These are phyloP conservation scores for Wickerhamiella siamensis DNA, from an alignment of 805 yeast genomes.

Conservation along the genomic window DNA sequence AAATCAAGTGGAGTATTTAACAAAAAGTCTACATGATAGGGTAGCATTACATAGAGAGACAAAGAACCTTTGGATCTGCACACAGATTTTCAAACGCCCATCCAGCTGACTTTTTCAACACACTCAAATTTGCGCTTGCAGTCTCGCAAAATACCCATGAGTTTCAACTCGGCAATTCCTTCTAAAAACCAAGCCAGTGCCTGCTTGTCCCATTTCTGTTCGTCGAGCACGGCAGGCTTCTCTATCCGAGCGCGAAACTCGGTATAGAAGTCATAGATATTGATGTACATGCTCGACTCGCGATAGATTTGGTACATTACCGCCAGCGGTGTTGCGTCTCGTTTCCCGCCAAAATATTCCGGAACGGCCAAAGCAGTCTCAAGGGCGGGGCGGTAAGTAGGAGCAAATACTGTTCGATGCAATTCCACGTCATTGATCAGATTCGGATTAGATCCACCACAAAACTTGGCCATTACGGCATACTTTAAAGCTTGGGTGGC, in stretches of 20 bases:
- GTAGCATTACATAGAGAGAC: no score
- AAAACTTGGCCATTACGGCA: slow-evolving; percentile 24
- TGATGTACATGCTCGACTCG: slow-evolving; percentile 60
- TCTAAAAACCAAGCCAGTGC: slow-evolving; percentile 63
- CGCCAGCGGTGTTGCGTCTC: slow-evolving; percentile 34
- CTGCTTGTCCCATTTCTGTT: slow-evolving; percentile 42
- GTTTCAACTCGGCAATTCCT: slow-evolving; percentile 52
- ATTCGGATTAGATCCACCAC: slow-evolving; percentile 28
- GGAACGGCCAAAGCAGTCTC: slow-evolving; percentile 33
- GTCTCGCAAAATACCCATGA: slow-evolving; percentile 55
- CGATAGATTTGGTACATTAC: slow-evolving; percentile 55
- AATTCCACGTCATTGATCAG: slow-evolving; percentile 26
- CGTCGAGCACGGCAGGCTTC: slow-evolving; percentile 18
- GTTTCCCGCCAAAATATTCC: slow-evolving; percentile 15
- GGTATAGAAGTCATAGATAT: slow-evolving; percentile 50
- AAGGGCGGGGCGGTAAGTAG: slow-evolving; percentile 30
- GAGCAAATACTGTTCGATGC: slow-evolving; percentile 29
- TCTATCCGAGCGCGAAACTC: slow-evolving; percentile 35
- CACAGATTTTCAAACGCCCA: slow-evolving; percentile 39
- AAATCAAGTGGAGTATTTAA: slow-evolving; percentile 13
- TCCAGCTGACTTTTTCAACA: slow-evolving; percentile 61
- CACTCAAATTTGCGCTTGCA: slow-evolving; percentile 44
- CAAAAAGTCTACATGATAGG: not conserved
- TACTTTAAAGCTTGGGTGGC: slow-evolving; percentile 20
- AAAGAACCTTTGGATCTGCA: no score